These are phyloP conservation scores for Rhodotorula sp. DNA, from an alignment of 1,284 basidiomycete species.

Conservation along the genomic window DNA sequence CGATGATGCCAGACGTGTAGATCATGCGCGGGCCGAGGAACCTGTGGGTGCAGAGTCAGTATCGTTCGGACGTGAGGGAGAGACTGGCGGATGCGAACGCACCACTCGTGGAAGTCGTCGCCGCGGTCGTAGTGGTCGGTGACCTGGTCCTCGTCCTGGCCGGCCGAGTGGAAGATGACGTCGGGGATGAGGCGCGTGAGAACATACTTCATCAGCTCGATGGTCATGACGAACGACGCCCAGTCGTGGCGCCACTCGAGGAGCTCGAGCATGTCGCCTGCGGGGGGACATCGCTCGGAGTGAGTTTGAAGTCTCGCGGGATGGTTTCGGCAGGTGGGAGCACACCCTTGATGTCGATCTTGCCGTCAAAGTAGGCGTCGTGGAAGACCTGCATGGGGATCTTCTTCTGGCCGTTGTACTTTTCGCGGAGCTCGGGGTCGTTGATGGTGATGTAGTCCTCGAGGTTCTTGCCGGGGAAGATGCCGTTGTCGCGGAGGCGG, in stretches of 20 bases:
- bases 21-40: slow-evolving; percentile 96
- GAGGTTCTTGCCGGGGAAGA: slow-evolving; percentile 84
- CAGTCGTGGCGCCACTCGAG: slow-evolving; percentile 96
- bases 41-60: no score
- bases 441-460: slow-evolving; percentile 90
- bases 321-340: slow-evolving; percentile 13
- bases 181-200: slow-evolving; percentile 86
- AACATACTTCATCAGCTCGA: slow-evolving; percentile 91
- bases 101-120: slow-evolving; percentile 71
- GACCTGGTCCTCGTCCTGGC: slow-evolving; percentile 93
- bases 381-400: slow-evolving; percentile 98
- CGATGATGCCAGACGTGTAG: slow-evolving; percentile 91
- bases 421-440: slow-evolving; percentile 73
- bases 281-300: slow-evolving; percentile 70
- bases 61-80: no score
- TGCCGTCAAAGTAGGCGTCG: slow-evolving; percentile 95
- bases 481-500: slow-evolving; percentile 72
- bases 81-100: not conserved
- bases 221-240: slow-evolving; percentile 80
- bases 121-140: slow-evolving; percentile 96
- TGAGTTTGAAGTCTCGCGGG: slow-evolving; percentile 53
- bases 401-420: slow-evolving; percentile 75
- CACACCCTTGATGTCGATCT: slow-evolving; percentile 90
- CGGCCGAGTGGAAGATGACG: slow-evolving; percentile 83
- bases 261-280: slow-evolving; percentile 88